Evolutionary conservation across 768 basidiomycete species (phyloP).

Genomic region (Pleurotus salmoneostramineus): DNA sequence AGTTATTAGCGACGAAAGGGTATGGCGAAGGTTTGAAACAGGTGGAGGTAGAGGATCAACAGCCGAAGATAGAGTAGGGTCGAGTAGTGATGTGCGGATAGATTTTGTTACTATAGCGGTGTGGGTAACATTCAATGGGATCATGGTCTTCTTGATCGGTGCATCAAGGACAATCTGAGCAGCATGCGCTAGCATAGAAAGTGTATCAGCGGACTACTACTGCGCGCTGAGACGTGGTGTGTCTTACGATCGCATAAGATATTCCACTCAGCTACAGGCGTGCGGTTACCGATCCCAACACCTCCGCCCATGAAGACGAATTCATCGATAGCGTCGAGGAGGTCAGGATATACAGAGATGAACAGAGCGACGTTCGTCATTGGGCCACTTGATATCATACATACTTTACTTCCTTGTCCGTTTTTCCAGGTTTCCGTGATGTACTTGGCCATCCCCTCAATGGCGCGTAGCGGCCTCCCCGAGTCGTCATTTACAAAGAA

Average conservation of each 20-base stretch:
- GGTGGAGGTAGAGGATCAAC: conserved; percentile 26
- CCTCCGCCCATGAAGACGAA: conserved; percentile 93
- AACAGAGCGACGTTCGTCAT: conserved; percentile 78
- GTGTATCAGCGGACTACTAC: background rate
- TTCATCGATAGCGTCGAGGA: conserved; percentile 56
- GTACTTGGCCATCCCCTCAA: conserved; percentile 64
- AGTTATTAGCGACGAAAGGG: conserved; percentile 67
- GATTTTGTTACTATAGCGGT: conserved; percentile 67
- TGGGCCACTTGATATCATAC: conserved; percentile 74
- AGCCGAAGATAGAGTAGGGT: conserved; percentile 19
- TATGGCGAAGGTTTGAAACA: conserved; percentile 55
- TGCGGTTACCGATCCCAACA: conserved; percentile 78
- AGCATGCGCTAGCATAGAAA: conserved; percentile 57
- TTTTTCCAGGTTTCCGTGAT: conserved; percentile 53
- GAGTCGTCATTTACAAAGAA: conserved; percentile 41
- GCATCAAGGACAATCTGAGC: conserved; percentile 76
- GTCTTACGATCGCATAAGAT: conserved; percentile 78
- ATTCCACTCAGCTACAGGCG: conserved; percentile 80
- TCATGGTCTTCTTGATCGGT: conserved; percentile 68
- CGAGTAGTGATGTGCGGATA: conserved; percentile 51
- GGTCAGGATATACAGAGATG: conserved; percentile 47
- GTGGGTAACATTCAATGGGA: conserved; percentile 88
- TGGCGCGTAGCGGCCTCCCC: conserved; percentile 43
- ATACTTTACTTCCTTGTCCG: conserved; percentile 57
- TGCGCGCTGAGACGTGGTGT: background rate